Evolutionary conservation across 1,139 yeast species (phyloP).

Genomic region (Saccharomycopsis hybrid): DNA sequence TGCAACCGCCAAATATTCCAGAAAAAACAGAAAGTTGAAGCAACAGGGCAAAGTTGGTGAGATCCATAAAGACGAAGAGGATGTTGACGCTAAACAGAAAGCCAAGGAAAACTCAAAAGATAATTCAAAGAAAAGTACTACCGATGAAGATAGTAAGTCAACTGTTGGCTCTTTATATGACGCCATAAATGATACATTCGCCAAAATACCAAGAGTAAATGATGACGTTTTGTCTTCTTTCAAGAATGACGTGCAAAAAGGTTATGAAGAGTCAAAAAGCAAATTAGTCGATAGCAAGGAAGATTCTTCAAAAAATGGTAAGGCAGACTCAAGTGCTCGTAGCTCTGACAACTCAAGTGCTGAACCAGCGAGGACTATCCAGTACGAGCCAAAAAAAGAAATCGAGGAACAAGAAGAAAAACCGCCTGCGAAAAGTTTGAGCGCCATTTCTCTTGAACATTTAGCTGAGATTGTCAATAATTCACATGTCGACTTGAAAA

Average conservation of each 20-base stretch:
- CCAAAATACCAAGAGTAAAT: no score
- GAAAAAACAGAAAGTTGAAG: background rate
- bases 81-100: background rate
- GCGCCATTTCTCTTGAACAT: background rate
- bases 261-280: no score
- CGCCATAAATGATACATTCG: no score
- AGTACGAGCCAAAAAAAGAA: slow-evolving; percentile 6
- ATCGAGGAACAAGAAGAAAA: background rate
- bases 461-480: background rate
- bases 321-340: no score
- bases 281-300: no score
- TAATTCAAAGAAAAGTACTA: background rate
- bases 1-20: background rate
- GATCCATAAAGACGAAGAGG: background rate
- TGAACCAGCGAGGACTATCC: slow-evolving; percentile 12
- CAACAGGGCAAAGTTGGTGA: background rate
- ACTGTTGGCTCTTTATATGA: no score
- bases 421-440: background rate
- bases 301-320: no score
- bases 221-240: no score
- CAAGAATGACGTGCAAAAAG: no score
- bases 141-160: background rate
- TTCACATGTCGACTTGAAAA: background rate
- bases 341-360: no score
- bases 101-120: background rate